Conservation (phyloP, 306 rosid species). For the Prunus mongolica region DNA sequence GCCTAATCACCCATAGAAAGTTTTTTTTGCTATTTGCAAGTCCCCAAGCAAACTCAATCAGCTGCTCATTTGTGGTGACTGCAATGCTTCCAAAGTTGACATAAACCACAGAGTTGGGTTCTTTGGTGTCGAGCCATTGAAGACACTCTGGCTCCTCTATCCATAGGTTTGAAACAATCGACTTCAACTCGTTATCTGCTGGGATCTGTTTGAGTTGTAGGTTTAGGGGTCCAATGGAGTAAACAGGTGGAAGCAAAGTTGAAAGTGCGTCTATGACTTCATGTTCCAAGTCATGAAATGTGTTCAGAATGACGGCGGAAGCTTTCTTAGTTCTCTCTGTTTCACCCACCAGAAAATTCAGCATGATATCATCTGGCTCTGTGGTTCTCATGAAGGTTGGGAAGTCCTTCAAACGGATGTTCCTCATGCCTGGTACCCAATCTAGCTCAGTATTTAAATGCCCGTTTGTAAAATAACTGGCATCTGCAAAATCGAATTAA, state of each 20-base stretch:
- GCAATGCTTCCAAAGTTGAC: conserved; percentile 11
- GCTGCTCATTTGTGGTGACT: background rate
- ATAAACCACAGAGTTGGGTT: background rate
- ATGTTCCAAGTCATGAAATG: conserved; percentile 47
- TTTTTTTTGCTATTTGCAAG: background rate
- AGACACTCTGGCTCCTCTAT: conserved; percentile 53
- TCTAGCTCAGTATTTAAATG: conserved; percentile 48
- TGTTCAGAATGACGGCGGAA: conserved; percentile 56
- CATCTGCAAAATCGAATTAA: conserved; percentile 29
- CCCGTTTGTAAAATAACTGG: conserved; percentile 41
- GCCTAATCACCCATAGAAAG: conserved; percentile 8
- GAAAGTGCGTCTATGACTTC: conserved; percentile 34
- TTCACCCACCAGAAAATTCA: background rate
- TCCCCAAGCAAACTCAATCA: conserved; percentile 12
- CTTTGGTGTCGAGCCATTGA: conserved; percentile 45
- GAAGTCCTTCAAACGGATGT: conserved; percentile 42
- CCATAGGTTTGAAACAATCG: conserved; percentile 62
- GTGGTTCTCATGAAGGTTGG: conserved; percentile 61
- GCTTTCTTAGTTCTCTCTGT: conserved; percentile 34
- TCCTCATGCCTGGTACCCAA: conserved; percentile 62
- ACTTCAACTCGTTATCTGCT: background rate
- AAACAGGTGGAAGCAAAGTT: conserved; percentile 40
- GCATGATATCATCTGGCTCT: conserved; percentile 37
- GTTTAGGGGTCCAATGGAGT: conserved; percentile 59
- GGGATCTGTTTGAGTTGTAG: conserved; percentile 26